A percentile compares a stretch with the other conserved stretches of the same genome.
phyloP scores from a whole-genome alignment of 306 rosid species.

The Castanea sativa region DNA sequence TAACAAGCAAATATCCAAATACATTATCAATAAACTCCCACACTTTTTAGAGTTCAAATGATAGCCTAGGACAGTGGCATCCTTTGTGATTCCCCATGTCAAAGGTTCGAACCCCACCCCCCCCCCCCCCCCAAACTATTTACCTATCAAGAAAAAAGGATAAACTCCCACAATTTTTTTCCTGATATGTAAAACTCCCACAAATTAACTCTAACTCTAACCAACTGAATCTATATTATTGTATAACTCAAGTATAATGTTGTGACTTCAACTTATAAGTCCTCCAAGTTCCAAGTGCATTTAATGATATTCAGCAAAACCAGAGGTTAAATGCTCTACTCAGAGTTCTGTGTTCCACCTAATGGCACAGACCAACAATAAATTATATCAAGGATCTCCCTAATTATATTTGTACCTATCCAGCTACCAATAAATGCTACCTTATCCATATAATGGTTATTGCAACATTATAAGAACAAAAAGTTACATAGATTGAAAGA shows the following conservation, averaged over 20 bases:
- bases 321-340: not conserved
- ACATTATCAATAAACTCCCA: not conserved
- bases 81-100: too few relatives aligned
- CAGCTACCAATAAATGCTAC: not conserved
- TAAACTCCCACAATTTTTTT: too few relatives aligned
- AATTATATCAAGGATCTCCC: too few relatives aligned
- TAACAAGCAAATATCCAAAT: not conserved
- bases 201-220: not conserved
- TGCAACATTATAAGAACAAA: not conserved
- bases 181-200: not conserved
- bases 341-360: too few relatives aligned
- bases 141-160: too few relatives aligned
- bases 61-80: too few relatives aligned
- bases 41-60: not conserved
- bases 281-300: not conserved
- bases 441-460: not conserved
- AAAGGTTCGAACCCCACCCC: too few relatives aligned
- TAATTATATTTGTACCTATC: not conserved
- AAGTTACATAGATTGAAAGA: not conserved
- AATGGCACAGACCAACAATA: too few relatives aligned
- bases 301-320: not conserved
- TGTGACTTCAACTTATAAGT: not conserved
- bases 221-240: not conserved
- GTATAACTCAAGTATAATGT: not conserved
- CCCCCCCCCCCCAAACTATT: too few relatives aligned